These are phyloP conservation scores for Kernera saxatilis DNA, from an alignment of 345 rosid species.

Conservation along the genomic window DNA sequence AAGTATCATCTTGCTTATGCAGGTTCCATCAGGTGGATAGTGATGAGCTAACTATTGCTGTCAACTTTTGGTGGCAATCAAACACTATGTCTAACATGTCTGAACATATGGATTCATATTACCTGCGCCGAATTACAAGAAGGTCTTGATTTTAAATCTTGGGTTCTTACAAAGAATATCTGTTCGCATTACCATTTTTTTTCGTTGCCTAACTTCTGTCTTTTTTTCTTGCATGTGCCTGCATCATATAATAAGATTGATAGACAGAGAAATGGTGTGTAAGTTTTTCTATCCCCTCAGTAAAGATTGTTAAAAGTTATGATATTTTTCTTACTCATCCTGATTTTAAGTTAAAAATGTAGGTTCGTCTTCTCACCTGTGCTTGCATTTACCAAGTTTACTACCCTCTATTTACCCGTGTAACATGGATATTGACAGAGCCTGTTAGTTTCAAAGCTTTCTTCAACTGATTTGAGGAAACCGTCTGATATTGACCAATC, in stretches of 20 bases:
- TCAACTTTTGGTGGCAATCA: slow-evolving; percentile 93
- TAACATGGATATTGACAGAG: slow-evolving; percentile 27
- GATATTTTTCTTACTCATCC: slow-evolving; percentile 4
- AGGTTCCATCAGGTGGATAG: slow-evolving; percentile 95
- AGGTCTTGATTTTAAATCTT: slow-evolving; percentile 38
- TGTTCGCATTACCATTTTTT: slow-evolving; percentile 1
- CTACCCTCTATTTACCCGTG: neutral
- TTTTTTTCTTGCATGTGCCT: slow-evolving; percentile 20
- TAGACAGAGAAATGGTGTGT: slow-evolving; percentile 82
- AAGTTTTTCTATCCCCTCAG: slow-evolving; percentile 18
- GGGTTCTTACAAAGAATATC: neutral
- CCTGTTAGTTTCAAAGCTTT: slow-evolving; percentile 13
- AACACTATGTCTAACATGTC: slow-evolving; percentile 50
- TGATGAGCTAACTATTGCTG: slow-evolving; percentile 68
- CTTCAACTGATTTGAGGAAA: slow-evolving; percentile 11
- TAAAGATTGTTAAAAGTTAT: slow-evolving; percentile 6
- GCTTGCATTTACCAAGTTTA: neutral
- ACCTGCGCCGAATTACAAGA: slow-evolving; percentile 68
- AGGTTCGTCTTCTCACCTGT: neutral
- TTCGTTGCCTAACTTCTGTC: slow-evolving; percentile 23
- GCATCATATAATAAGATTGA: slow-evolving; percentile 49
- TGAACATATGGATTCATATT: slow-evolving; percentile 87
- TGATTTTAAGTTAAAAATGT: neutral
- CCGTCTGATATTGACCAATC: slow-evolving; percentile 13
- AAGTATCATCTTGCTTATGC: slow-evolving; percentile 24